Base-by-base conservation (phyloP, 495 filamentous ascomycete genomes). In the Aspergillus baeticus region DNA sequence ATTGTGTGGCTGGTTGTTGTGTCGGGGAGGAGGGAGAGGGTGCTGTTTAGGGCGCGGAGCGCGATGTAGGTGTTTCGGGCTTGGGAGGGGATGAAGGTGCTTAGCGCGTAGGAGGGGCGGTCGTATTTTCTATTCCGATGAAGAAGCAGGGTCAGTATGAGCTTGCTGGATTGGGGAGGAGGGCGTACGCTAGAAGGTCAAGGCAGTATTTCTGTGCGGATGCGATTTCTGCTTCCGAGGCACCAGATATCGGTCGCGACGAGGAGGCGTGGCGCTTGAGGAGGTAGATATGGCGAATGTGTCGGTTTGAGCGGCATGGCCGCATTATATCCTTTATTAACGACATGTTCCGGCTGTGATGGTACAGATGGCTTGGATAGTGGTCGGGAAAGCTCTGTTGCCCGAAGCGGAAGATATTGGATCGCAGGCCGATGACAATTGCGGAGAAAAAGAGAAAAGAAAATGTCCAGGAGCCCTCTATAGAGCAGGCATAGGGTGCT, bases 21-120 rank as follows among this genome's bases (percentile, higher is more conserved):
- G 76, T 97, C 93, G 49, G 93, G 88, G 58, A 98, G 86, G 35
- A 87, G 80, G 36, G 92, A 91, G 36, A 96, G 81, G 60, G 96
- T 92, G 65, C 96, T 81, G 67, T 98, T 98, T 72, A 98, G 83
- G 33, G 94, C 90, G 37, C 92, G 90, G 34, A 98, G 81, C 49
- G 92, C 91, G 59, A 96, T 83, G 74, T 98, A 96, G 56, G 89
- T 88, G 65, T 93, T 84, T 60, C 81, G 86, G 3, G 84, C 77
- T 10, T 81, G 70, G 1, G 74, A 77, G 15, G 91, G 91, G 51
- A 96, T 80, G 75, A 97, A 95, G 53, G 86, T 84, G 53, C 87
- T 84, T 51, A 96, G 83, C n/a, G 90, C 82, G 69, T 89, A 90
- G 20, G 94, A 92, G 50, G 94, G 87, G 43, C 89, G 84, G 71